A percentile compares a stretch with the other conserved stretches of the same genome.
Evolutionary conservation across 129 eudicot species (phyloP).

Genomic region (Escallonia rubra): DNA sequence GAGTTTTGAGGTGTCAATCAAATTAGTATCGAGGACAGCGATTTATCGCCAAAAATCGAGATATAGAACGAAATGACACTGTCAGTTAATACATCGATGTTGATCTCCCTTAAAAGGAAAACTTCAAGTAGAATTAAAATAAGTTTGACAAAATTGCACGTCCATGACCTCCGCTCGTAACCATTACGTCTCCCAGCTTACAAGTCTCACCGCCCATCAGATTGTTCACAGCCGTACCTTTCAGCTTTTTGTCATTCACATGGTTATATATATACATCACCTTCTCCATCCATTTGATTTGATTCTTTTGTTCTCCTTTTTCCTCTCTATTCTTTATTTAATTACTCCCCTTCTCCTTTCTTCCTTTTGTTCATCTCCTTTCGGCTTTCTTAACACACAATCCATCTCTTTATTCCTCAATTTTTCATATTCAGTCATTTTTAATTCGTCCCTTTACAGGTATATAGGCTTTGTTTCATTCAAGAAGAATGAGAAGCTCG

Average conservation of each 20-base stretch:
- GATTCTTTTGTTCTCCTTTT: conserved; percentile 17
- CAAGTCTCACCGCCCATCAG: too few relatives aligned
- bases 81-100: too few relatives aligned
- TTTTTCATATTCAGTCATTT: conserved; percentile 7
- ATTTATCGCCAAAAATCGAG: too few relatives aligned
- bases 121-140: too few relatives aligned
- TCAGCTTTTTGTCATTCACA: neutral
- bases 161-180: too few relatives aligned
- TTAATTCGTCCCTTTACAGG: neutral
- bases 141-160: too few relatives aligned
- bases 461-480: neutral
- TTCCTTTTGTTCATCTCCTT: neutral
- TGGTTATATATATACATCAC: neutral
- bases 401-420: conserved; percentile 32
- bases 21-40: too few relatives aligned
- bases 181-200: too few relatives aligned
- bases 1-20: too few relatives aligned
- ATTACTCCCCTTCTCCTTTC: neutral
- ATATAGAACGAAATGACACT: too few relatives aligned
- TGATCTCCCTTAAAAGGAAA: too few relatives aligned
- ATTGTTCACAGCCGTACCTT: neutral
- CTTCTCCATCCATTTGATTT: conserved; percentile 17
- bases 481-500: conserved; percentile 8
- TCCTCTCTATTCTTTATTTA: neutral
- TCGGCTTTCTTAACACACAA: conserved; percentile 12